Evolutionary conservation across 768 basidiomycete genomes (phyloP).

Genomic region (Mrakia hoshinonis): DNA sequence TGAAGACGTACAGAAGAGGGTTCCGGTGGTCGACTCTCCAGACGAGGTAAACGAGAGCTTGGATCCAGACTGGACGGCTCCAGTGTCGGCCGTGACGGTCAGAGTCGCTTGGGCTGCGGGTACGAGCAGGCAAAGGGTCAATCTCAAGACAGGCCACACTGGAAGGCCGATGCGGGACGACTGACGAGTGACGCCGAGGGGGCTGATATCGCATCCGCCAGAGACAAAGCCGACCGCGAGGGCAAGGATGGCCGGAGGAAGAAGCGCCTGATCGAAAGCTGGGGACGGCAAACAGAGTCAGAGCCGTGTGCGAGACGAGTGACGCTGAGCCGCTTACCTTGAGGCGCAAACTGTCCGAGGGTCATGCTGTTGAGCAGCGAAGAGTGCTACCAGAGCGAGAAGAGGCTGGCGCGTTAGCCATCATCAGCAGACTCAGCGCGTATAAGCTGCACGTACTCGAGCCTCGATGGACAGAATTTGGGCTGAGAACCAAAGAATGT

Average conservation of each 20-base stretch:
- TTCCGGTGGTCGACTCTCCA: neutral
- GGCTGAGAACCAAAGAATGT: neutral
- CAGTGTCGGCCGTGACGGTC: constrained; percentile 8
- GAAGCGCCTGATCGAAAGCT: constrained; percentile 31
- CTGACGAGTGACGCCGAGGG: constrained; percentile 32
- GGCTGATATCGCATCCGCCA: constrained; percentile 32
- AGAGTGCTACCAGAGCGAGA: constrained; percentile 2
- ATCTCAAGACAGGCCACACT: too few species aligned
- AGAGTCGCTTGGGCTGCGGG: neutral
- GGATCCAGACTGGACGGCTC: constrained; percentile 11
- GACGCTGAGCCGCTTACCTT: neutral
- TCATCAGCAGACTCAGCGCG: neutral
- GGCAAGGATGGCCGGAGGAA: constrained; percentile 32
- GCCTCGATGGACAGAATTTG: constrained; percentile 31
- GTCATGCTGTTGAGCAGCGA: constrained; percentile 30
- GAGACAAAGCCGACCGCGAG: constrained; percentile 32
- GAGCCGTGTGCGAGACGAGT: neutral
- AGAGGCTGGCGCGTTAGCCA: neutral
- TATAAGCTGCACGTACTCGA: neutral
- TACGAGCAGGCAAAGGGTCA: too few species aligned
- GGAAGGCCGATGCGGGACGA: neutral
- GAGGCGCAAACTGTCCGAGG: constrained; percentile 8
- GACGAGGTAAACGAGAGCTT: constrained; percentile 1
- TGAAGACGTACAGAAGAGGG: constrained; percentile 1
- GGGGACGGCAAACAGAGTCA: neutral